Percentiles rank a stretch among this genome's conserved stretches.
Conservation (phyloP, 2,329 filamentous ascomycete genomes). For the Xylaria sp. region DNA sequence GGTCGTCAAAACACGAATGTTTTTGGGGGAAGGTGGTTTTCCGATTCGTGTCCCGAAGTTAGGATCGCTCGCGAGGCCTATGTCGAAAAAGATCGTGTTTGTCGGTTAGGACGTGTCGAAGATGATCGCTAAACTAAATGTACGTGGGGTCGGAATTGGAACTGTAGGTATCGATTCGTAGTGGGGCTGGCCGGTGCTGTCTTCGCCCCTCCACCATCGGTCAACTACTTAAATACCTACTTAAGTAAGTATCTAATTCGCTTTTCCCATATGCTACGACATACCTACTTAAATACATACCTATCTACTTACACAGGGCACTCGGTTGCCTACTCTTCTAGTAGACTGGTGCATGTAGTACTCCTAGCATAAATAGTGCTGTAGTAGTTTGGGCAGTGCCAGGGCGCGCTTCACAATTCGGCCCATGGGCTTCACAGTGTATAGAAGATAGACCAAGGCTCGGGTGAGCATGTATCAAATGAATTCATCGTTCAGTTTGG, state of each 20-base stretch:
- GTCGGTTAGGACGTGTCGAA: neutral
- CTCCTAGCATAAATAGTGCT: too few relatives aligned
- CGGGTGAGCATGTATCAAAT: neutral
- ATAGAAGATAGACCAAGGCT: neutral
- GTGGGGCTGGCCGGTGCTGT: conserved; percentile 5
- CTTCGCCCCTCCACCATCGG: neutral
- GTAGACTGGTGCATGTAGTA: too few relatives aligned
- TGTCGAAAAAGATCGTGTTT: neutral
- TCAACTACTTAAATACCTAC: too few relatives aligned
- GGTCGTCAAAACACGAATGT: neutral
- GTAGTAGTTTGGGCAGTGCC: too few relatives aligned
- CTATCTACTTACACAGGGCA: too few relatives aligned
- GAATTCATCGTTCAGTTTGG: conserved; percentile 27
- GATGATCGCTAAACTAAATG: too few relatives aligned
- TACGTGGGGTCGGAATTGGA: neutral
- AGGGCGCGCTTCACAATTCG: too few relatives aligned
- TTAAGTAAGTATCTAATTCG: too few relatives aligned
- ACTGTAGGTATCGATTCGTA: neutral
- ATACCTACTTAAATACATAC: too few relatives aligned
- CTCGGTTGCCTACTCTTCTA: too few relatives aligned
- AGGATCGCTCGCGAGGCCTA: neutral
- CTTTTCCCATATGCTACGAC: too few relatives aligned
- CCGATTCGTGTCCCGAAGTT: neutral
- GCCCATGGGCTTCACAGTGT: too few relatives aligned
- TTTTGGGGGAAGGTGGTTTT: neutral